Percentiles rank a stretch among this genome's conserved stretches.
These are phyloP conservation scores for Penicillium argentinense DNA, from an alignment of 495 filamentous ascomycete species.

Conservation along the genomic window DNA sequence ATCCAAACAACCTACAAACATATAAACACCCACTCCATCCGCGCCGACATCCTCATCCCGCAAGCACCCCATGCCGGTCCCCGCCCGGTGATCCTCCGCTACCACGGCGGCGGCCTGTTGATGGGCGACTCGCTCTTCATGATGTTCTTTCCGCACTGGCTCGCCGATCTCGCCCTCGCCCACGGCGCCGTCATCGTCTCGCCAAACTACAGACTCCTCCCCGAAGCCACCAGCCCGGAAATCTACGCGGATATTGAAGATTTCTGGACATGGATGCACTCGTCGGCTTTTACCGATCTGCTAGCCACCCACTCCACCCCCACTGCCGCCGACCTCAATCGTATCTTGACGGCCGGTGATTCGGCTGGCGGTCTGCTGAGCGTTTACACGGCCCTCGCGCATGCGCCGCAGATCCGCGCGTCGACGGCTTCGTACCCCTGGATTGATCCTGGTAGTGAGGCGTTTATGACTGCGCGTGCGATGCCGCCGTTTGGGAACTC, in stretches of 20 bases:
- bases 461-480: constrained; percentile 1
- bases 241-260: constrained; percentile 48
- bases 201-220: constrained; percentile 53
- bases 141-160: constrained; percentile 33
- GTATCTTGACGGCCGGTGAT: constrained; percentile 29
- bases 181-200: constrained; percentile 42
- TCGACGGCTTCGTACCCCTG: constrained; percentile 22
- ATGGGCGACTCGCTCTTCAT: constrained; percentile 31
- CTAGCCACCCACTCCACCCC: constrained; percentile 17
- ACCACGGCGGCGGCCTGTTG: constrained; percentile 38
- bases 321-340: constrained; percentile 25
- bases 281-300: constrained; percentile 11
- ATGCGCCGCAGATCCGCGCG: constrained; percentile 23
- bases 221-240: constrained; percentile 47
- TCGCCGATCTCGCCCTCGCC: constrained; percentile 28
- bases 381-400: constrained; percentile 25
- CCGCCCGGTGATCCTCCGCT: constrained; percentile 30
- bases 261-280: constrained; percentile 52
- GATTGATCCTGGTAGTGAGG: constrained; percentile 12
- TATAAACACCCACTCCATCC: constrained; percentile 30
- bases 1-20: constrained; percentile 34
- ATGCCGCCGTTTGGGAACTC: constrained; percentile 3
- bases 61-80: constrained; percentile 8
- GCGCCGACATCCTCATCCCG: constrained; percentile 35
- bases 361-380: constrained; percentile 39